Evolutionary conservation across 169 alveolate species (phyloP), one percentile per base, ranked within the genome.

Genomic region (Plasmodium yoelii): DNA sequence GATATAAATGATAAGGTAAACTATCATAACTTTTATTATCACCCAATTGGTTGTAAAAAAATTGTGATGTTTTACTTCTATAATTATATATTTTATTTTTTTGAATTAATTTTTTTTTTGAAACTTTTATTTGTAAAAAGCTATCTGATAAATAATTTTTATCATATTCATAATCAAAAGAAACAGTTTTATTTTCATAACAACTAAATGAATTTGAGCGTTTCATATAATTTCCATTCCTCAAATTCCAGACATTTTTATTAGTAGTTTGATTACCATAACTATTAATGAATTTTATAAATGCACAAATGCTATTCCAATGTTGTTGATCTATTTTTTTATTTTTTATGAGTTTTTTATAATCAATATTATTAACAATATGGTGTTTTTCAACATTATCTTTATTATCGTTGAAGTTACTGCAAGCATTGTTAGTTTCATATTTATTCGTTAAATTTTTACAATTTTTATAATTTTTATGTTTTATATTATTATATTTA

Each of bases 121-220:
- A 39, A 12, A 19, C 47, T 57, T 26, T 63, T 77, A 63, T 61
- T 77, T 47, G 60, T 53, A 77, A 57, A 57, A 63, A 42, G 18
- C 88, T 57, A 57, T 77, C 88, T 19, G 88, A 77, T 28, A 64
- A 39, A 57, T 77, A 77, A 68, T 47, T 77, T 64, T 26, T 34
- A 19, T 77, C 68, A n/a, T 42, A 5, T 10, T 13, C 13, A 18
- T 8, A 15, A 10, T 59, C n/a, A 34, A 65, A 10, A 6, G 7
- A 22, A 53, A 13, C 56, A 51, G 15, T 56, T 6, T 13, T 55
- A 28, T 39, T 51, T 18, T 28, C 28, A 18, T 15, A n/a, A 26
- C 26, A 28, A 64, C 18, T 55, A 39, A 5, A 55, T 28, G 88
- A 77, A 44, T 47, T 47, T 18, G 55, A 77, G 42, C 88, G 63